These are phyloP conservation scores for Corymbia citriodora DNA, from an alignment of 441 rosid species.

Conservation along the genomic window DNA sequence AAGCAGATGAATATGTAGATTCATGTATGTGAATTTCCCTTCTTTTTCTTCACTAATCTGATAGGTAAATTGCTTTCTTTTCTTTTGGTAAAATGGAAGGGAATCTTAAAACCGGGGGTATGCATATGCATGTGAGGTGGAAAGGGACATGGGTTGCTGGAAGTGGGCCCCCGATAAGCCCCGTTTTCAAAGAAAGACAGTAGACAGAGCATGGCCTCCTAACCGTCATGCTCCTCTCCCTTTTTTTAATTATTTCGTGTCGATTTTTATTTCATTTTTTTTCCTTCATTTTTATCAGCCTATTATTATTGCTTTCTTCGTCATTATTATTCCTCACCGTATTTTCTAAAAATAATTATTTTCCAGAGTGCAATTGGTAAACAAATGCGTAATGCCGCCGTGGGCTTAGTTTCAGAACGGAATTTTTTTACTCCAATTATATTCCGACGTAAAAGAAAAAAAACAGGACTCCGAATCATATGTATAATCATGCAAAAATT, in stretches of 20 bases:
- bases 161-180: neutral
- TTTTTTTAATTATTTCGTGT: neutral
- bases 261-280: neutral
- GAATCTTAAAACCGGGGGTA: neutral
- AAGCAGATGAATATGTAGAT: neutral
- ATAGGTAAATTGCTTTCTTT: neutral
- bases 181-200: neutral
- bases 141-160: neutral
- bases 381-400: neutral
- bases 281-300: neutral
- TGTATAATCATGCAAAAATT: too few species aligned
- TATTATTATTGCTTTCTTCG: neutral
- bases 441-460: neutral
- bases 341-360: neutral
- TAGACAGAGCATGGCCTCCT: neutral
- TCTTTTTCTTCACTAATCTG: neutral
- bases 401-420: neutral
- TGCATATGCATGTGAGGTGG: neutral
- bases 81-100: neutral
- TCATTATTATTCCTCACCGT: neutral
- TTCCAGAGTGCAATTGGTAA: neutral
- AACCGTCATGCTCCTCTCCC: neutral
- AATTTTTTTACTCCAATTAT: neutral
- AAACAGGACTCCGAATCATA: neutral
- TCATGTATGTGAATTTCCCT: neutral